Evolutionary conservation across 768 basidiomycete species (phyloP).

Genomic region (Austroboletus eburneus): DNA sequence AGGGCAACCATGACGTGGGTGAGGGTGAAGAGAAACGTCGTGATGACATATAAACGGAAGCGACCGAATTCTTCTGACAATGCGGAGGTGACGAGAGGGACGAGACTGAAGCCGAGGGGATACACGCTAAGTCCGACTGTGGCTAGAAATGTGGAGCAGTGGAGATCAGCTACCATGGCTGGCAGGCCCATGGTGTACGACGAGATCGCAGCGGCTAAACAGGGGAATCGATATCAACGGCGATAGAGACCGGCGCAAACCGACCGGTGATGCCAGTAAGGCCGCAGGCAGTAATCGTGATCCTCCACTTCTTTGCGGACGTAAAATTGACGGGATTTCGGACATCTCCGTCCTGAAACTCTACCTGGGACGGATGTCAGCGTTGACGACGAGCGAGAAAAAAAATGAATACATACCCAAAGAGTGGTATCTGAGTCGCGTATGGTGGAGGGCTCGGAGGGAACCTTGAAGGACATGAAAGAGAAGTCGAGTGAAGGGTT

Average conservation of each 20-base stretch:
- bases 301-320: conserved; percentile 38
- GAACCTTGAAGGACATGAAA: conserved; percentile 4
- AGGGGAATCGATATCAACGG: not conserved
- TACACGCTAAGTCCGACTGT: conserved; percentile 50
- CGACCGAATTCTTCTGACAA: conserved; percentile 74
- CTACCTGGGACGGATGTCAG: conserved; percentile 29
- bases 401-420: conserved; percentile 6
- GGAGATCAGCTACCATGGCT: conserved; percentile 49
- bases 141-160: conserved; percentile 43
- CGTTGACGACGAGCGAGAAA: not conserved
- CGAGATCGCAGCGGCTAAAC: conserved; percentile 44
- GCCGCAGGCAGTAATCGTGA: conserved; percentile 33
- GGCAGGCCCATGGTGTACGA: conserved; percentile 53
- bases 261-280: conserved; percentile 32
- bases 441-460: conserved; percentile 13
- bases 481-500: too few relatives aligned
- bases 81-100: conserved; percentile 63
- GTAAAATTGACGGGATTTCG: conserved; percentile 41
- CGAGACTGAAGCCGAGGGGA: conserved; percentile 56
- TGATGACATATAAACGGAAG: conserved; percentile 53
- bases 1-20: conserved; percentile 44
- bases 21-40: conserved; percentile 44
- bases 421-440: conserved; percentile 10
- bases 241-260: conserved; percentile 1
- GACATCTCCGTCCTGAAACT: conserved; percentile 36